Base-by-base conservation (phyloP, 495 filamentous ascomycete species). In the Hypoxylon fuscum region DNA sequence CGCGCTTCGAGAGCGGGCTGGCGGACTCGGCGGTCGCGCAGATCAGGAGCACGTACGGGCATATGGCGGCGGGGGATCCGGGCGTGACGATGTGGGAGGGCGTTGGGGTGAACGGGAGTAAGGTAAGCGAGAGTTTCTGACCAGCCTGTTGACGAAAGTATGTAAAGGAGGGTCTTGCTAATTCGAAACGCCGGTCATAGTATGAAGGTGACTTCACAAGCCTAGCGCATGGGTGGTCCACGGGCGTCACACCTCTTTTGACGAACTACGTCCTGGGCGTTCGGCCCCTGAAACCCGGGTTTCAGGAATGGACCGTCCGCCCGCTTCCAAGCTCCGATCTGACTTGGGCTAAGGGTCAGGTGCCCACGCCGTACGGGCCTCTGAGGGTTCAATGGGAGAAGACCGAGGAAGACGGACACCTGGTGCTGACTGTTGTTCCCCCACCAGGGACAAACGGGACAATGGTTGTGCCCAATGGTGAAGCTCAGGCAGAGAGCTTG, bases 51-150 rank as follows among this genome's bases (percentile, higher is more conserved):
- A 62, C 79, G 18, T 80, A 79, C 48, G 77, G 75, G 8, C 78
- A 77, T 73, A 82, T 82, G 78, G 67, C 73, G 5, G 66, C 50
- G 7, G 64, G 76, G 27, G 79, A 82, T 62, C 79, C 78, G 1
- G 69, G 64, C 4, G 66, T 78, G 17, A 82, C 79, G 21, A 57
- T 68, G 48, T 68, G 64, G 64, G 59, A 81, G 56, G 78, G 76
- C 1, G 75, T 79, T 57, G 77, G 76, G 6, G 56, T 63, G 0
- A 54, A 65, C 15, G 78, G 78, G 9, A 54, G 45, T 9, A 65
- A 73, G 20, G 75, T 73, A 23, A 3, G 32, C 14, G n/a, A n/a
- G n/a, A n/a, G 9, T 14, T 5, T 22, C 72, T 15, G 11, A 2
- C 2, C 35, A 15, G n/a, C 35, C 7, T 15, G 8, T 27, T 8